Evolutionary conservation across 352 stramenopile genomes (phyloP), one percentile per base, ranked within the genome.

Genomic region (Pythium folliculosum): DNA sequence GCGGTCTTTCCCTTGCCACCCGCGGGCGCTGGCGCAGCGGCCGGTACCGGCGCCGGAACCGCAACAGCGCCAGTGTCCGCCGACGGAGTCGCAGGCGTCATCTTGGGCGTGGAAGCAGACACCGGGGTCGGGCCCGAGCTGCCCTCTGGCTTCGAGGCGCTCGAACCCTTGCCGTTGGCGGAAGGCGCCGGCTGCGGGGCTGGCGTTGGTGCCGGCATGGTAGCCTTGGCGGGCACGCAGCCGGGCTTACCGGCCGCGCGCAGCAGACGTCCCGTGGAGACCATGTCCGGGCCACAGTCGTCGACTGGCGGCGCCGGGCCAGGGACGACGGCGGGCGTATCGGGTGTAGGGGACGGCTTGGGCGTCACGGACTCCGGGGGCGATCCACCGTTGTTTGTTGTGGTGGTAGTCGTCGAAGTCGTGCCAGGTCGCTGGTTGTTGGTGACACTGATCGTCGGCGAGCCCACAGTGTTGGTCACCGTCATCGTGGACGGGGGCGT

Each of bases 381-480:
- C 22, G 48, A 25, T 17, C 19, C 10, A 35, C 21, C 21, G 27
- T 32, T 32, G 27, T 32, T 32, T 32, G 27, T 32, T 6, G 23
- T 12, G 5, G 48, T 54, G 21, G n/a, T 37, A 9, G 48, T 54
- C 21, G 23, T 25, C 13, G 48, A 37, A 5, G 48, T 54, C 12
- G 48, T 54, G 13, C 19, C 6, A 6, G 48, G 48, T 5, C 22
- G 48, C 19, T 37, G 12, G 48, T 54, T 54, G 25, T 54, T 54
- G 21, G 48, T 54, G n/a, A 54, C 48, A 25, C n/a, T 54, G 21
- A 54, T 21, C 16, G 48, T 32, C 16, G 48, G 48, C 2, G 48
- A 37, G 5, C 48, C 48, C 19, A 54, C 48, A 9, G 48, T 54
- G 48, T 54, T 54, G 48, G n/a, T 54, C n/a, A 54, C 48, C 1